These are phyloP conservation scores for Rubia occidens DNA, from an alignment of 305 asterid genomes.

Conservation along the genomic window DNA sequence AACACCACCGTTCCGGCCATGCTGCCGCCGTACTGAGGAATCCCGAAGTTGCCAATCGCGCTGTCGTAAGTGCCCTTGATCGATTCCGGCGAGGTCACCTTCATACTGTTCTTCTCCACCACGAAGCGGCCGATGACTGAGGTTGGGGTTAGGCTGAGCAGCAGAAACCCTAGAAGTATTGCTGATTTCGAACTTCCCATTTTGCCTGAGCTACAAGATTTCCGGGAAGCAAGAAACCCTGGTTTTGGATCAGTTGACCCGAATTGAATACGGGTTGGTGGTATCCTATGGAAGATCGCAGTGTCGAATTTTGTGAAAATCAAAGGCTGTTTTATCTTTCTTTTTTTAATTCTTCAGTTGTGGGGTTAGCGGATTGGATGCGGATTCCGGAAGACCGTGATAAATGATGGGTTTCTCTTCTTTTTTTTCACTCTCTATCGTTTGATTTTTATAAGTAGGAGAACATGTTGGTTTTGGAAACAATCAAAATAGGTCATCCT, in stretches of 20 bases:
- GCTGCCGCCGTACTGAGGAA: conserved; percentile 84
- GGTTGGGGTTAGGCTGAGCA: conserved; percentile 30
- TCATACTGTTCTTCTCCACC: conserved; percentile 84
- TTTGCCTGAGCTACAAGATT: conserved; percentile 37
- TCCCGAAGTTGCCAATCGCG: conserved; percentile 84
- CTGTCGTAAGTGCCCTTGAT: conserved; percentile 65
- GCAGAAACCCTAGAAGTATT: conserved; percentile 37
- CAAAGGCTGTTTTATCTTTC: no score
- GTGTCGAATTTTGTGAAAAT: neutral
- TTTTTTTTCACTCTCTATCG: no score
- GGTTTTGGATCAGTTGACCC: neutral
- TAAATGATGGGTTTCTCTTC: no score
- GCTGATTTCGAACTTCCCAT: conserved; percentile 27
- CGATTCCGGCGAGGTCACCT: conserved; percentile 60
- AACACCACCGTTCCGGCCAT: conserved; percentile 66
- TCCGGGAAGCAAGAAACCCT: conserved; percentile 3
- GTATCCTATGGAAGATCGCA: neutral
- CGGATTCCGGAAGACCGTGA: neutral
- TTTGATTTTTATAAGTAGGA: no score
- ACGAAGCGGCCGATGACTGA: conserved; percentile 52
- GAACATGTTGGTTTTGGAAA: no score
- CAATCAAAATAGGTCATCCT: no score
- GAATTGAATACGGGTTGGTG: neutral
- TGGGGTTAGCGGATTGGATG: neutral
- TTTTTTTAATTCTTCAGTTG: neutral